Evolutionary conservation across 495 filamentous ascomycete species (phyloP).

Genomic region (Aspergillus sclerotioniger): DNA sequence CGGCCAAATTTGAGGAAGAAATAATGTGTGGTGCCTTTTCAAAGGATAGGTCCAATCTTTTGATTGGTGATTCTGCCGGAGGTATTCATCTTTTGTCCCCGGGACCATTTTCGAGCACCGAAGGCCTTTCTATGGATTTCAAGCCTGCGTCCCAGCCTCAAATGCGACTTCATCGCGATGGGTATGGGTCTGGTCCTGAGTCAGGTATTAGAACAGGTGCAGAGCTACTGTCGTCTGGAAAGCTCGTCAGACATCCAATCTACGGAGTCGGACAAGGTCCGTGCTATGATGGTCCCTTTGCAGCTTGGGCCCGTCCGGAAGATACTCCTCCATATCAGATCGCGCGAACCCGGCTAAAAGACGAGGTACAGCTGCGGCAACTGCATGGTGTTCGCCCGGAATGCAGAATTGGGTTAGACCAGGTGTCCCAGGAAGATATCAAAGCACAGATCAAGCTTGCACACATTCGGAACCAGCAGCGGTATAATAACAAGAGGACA

Average conservation of each 20-base stretch:
- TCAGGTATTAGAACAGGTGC: constrained; percentile 29
- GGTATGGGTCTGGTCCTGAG: constrained; percentile 17
- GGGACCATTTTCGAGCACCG: constrained; percentile 27
- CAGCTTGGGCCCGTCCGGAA: constrained; percentile 38
- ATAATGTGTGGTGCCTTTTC: constrained; percentile 68
- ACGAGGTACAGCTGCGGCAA: constrained; percentile 28
- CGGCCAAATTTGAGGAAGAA: constrained; percentile 46
- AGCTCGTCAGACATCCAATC: constrained; percentile 37
- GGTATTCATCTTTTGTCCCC: constrained; percentile 65
- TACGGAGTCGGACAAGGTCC: constrained; percentile 48
- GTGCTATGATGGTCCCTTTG: constrained; percentile 45
- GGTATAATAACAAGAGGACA: constrained; percentile 17
- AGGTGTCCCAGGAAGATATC: constrained; percentile 17
- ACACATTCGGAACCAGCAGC: constrained; percentile 27
- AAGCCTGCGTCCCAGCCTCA: constrained; percentile 20
- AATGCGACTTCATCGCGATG: neutral
- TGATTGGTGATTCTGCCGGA: constrained; percentile 75
- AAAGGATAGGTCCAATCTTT: constrained; percentile 64
- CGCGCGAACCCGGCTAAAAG: constrained; percentile 18
- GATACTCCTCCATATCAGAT: constrained; percentile 17
- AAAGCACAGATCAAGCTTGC: constrained; percentile 25
- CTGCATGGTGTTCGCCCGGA: constrained; percentile 25
- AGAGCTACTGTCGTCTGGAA: constrained; percentile 31
- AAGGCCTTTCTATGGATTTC: constrained; percentile 22
- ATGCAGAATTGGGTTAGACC: constrained; percentile 24